Evolutionary conservation across 306 rosid species (phyloP).

Genomic region (Casuarina equisetifolia): DNA sequence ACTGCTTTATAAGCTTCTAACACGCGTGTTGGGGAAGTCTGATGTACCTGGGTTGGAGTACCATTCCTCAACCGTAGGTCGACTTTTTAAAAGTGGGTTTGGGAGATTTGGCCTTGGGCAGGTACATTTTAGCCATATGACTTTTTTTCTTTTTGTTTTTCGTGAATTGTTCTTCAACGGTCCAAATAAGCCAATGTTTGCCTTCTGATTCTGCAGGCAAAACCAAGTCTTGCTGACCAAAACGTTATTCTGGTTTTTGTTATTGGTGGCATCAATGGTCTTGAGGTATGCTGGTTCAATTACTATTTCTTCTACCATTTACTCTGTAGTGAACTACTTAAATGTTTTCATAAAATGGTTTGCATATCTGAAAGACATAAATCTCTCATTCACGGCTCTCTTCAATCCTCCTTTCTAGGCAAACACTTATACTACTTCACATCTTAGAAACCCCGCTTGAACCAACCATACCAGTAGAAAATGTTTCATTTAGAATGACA

Average conservation of each 20-base stretch:
- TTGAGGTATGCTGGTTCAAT: constrained; percentile 52
- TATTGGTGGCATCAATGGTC: constrained; percentile 82
- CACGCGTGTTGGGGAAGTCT: constrained; percentile 57
- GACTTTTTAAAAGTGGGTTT: constrained; percentile 81
- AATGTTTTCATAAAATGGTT: background rate
- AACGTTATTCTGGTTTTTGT: constrained; percentile 82
- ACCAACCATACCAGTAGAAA: too few relatives aligned
- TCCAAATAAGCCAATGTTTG: constrained; percentile 29
- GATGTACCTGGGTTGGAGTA: constrained; percentile 82
- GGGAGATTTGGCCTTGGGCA: constrained; percentile 98
- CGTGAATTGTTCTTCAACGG: constrained; percentile 22
- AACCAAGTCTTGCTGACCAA: constrained; percentile 92
- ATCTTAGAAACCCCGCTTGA: too few relatives aligned
- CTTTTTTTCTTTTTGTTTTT: background rate
- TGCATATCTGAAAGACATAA: too few relatives aligned
- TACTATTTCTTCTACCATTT: background rate
- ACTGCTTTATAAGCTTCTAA: constrained; percentile 65
- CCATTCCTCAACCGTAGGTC: constrained; percentile 94
- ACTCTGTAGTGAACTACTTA: too few relatives aligned
- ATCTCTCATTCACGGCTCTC: too few relatives aligned
- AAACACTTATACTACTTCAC: too few relatives aligned
- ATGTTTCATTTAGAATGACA: background rate
- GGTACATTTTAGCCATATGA: constrained; percentile 48
- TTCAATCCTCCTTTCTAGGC: too few relatives aligned
- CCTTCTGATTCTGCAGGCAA: constrained; percentile 60